phyloP scores from a whole-genome alignment of 2,329 filamentous ascomycete species.

The Nemania serpens region DNA sequence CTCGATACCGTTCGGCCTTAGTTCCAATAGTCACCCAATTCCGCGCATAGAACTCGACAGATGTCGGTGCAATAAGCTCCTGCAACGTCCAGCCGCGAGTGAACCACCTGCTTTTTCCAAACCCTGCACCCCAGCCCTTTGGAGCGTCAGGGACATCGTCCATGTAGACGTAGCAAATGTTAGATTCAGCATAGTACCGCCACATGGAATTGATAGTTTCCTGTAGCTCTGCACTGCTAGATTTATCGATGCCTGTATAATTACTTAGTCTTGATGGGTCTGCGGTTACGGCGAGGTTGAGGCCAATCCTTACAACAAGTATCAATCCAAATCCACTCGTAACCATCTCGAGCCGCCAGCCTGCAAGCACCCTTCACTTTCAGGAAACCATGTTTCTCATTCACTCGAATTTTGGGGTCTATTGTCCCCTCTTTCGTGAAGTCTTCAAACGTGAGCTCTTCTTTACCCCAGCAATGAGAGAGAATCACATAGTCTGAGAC shows the following conservation, averaged over 20 bases:
- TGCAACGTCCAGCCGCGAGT: no score
- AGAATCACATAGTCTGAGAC: conserved; percentile 8
- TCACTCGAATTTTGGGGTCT: background rate
- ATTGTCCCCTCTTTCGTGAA: conserved; percentile 1
- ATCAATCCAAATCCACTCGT: conserved; percentile 14
- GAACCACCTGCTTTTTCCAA: no score
- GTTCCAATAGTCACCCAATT: background rate
- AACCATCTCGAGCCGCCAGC: conserved; percentile 3
- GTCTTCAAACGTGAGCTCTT: background rate
- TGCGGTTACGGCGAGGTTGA: no score
- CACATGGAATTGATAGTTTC: conserved; percentile 11
- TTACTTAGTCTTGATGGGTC: background rate
- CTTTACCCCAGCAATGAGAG: conserved; percentile 6
- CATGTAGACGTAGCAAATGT: conserved; percentile 8
- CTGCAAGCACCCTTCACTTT: conserved; percentile 1
- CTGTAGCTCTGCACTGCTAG: conserved; percentile 6
- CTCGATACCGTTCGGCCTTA: background rate
- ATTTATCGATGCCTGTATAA: conserved; percentile 9
- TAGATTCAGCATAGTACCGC: background rate
- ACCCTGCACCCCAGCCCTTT: no score
- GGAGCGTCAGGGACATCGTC: background rate
- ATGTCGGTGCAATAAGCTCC: conserved; percentile 6
- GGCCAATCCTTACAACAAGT: conserved; percentile 12
- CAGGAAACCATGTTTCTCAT: background rate
- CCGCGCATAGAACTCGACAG: conserved; percentile 1